A percentile compares a stretch with the other conserved stretches of the same genome.
Evolutionary conservation across 345 rosid genomes (phyloP).

Genomic region (Pugionium cornutum): DNA sequence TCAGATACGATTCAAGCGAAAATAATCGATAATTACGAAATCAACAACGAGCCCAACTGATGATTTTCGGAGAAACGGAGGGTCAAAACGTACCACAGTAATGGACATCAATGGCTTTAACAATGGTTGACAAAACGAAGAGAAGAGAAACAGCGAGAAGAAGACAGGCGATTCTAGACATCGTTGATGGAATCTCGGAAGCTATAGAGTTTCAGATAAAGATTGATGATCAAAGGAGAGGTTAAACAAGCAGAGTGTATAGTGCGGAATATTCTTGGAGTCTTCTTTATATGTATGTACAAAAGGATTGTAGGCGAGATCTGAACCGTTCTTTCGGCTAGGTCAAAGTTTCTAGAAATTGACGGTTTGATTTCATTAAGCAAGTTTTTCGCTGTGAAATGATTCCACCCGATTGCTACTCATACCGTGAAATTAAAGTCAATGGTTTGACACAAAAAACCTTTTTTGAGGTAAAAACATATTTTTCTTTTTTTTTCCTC

Average conservation of each 20-base stretch:
- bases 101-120: conserved; percentile 30
- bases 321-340: neutral
- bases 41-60: neutral
- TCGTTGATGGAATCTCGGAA: neutral
- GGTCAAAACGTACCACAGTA: conserved; percentile 32
- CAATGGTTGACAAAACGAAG: conserved; percentile 11
- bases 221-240: conserved; percentile 19
- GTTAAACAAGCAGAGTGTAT: neutral
- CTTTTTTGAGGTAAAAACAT: no score
- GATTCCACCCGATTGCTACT: no score
- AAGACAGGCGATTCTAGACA: conserved; percentile 9
- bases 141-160: conserved; percentile 7
- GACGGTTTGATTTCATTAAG: neutral
- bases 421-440: no score
- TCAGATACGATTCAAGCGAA: neutral
- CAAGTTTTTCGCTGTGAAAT: neutral
- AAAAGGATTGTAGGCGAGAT: neutral
- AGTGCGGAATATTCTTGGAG: neutral
- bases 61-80: neutral
- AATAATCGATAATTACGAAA: neutral
- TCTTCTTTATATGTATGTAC: neutral
- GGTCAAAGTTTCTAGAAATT: neutral
- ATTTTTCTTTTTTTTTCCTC: no score
- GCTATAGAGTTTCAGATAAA: neutral
- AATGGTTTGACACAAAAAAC: no score